phyloP scores from a whole-genome alignment of 2,329 filamentous ascomycete species.

The Aureobasidium sp. region DNA sequence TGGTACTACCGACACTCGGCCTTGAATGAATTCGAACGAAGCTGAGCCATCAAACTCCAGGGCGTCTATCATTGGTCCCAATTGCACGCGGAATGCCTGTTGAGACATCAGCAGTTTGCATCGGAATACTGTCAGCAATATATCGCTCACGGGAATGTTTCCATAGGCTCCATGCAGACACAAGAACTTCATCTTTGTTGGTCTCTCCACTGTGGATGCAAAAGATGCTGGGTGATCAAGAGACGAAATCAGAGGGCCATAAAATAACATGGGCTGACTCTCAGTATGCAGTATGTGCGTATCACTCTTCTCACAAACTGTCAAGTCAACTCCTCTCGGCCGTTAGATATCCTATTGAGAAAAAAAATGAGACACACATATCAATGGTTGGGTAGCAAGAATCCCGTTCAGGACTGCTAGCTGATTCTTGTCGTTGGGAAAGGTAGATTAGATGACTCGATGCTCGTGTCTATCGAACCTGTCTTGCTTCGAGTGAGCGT shows the following conservation, averaged over 20 bases:
- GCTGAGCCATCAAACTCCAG: not conserved
- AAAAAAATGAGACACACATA: not conserved
- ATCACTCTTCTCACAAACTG: not conserved
- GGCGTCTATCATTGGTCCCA: not conserved
- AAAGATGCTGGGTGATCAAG: not conserved
- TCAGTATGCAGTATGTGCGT: not conserved
- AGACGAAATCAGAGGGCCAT: not conserved
- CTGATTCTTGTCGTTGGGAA: not conserved
- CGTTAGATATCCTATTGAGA: not conserved
- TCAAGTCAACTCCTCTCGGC: not conserved
- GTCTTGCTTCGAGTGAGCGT: not conserved
- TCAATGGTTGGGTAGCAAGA: not conserved
- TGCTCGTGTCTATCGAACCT: not conserved
- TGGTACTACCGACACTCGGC: not conserved
- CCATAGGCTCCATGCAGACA: slow-evolving; percentile 10
- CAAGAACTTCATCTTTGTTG: not conserved
- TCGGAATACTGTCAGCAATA: not conserved
- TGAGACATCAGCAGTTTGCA: not conserved
- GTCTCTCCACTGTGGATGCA: not conserved
- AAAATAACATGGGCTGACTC: not conserved
- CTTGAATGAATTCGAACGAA: not conserved
- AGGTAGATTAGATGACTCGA: not conserved
- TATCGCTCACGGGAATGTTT: not conserved
- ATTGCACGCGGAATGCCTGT: not conserved
- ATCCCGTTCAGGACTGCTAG: not conserved